Evolutionary conservation across 805 yeast species (phyloP).

Genomic region (Clavispora santaluciae): DNA sequence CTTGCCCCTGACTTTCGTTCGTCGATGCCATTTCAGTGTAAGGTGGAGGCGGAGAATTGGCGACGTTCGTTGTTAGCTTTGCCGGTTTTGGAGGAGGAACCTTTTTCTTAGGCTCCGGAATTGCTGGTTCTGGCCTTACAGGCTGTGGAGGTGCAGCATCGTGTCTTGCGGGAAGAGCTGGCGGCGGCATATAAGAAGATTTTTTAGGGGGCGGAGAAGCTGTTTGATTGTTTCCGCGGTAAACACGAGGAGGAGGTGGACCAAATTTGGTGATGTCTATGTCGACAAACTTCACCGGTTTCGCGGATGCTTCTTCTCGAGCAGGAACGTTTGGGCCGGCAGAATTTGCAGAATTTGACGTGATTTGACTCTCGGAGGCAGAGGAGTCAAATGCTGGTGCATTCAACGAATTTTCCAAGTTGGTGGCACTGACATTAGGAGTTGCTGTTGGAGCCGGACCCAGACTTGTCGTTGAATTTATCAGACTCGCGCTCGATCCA

Average conservation of each 20-base stretch:
- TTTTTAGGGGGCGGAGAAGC: background rate
- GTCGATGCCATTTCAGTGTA: too few relatives aligned
- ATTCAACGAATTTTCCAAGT: too few relatives aligned
- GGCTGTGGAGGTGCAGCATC: background rate
- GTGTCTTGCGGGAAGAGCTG: slow-evolving; percentile 3
- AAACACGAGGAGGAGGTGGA: slow-evolving; percentile 42
- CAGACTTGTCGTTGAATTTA: too few relatives aligned
- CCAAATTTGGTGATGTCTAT: slow-evolving; percentile 36
- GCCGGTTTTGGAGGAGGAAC: slow-evolving; percentile 42
- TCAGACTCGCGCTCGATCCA: background rate
- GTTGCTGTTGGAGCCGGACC: too few relatives aligned
- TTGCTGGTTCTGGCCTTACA: slow-evolving; percentile 2
- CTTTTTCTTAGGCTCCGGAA: slow-evolving; percentile 15
- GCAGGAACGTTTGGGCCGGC: too few relatives aligned
- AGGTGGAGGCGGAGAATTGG: slow-evolving; percentile 19
- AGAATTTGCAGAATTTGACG: too few relatives aligned
- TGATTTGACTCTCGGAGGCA: too few relatives aligned
- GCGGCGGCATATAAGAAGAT: slow-evolving; percentile 1
- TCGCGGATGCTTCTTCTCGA: background rate
- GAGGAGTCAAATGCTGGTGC: too few relatives aligned
- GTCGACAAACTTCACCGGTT: slow-evolving; percentile 19
- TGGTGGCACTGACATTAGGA: too few relatives aligned
- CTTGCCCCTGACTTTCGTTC: too few relatives aligned
- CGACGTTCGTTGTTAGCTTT: slow-evolving; percentile 16
- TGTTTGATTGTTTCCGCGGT: background rate